Conservation (phyloP, 441 rosid genomes). For the Jatropha podagrica region DNA sequence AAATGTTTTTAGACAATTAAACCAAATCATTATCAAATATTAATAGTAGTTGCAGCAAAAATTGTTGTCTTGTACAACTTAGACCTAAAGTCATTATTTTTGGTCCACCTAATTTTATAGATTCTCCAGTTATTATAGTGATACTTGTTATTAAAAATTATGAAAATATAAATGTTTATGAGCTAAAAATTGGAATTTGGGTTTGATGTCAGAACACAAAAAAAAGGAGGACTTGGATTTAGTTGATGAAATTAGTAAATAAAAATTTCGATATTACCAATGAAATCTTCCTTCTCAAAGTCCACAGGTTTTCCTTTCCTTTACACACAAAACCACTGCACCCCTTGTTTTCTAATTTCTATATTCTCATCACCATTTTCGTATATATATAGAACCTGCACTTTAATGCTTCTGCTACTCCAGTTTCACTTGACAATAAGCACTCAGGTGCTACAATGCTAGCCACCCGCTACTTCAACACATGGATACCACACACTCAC, state of each 20-base stretch:
- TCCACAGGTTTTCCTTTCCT: background rate
- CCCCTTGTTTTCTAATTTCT: constrained; percentile 26
- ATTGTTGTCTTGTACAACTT: no score
- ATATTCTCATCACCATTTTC: background rate
- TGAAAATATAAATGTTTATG: background rate
- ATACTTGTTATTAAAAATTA: background rate
- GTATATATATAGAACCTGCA: background rate
- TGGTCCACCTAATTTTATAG: no score
- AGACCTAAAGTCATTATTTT: no score
- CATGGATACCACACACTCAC: constrained; percentile 18
- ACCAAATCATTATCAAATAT: no score
- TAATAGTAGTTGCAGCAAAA: no score
- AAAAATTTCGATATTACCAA: background rate
- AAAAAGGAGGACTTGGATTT: background rate
- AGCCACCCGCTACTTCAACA: constrained; percentile 22
- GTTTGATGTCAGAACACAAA: no score
- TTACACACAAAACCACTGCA: constrained; percentile 26
- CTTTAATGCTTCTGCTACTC: background rate
- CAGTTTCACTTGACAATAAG: background rate
- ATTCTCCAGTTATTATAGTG: background rate
- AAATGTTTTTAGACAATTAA: no score
- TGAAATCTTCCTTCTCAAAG: background rate
- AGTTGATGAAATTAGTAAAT: background rate
- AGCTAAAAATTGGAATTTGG: background rate
- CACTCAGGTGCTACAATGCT: constrained; percentile 28